These are phyloP conservation scores for Penicillium angulare DNA, from an alignment of 495 filamentous ascomycete genomes.

Conservation along the genomic window DNA sequence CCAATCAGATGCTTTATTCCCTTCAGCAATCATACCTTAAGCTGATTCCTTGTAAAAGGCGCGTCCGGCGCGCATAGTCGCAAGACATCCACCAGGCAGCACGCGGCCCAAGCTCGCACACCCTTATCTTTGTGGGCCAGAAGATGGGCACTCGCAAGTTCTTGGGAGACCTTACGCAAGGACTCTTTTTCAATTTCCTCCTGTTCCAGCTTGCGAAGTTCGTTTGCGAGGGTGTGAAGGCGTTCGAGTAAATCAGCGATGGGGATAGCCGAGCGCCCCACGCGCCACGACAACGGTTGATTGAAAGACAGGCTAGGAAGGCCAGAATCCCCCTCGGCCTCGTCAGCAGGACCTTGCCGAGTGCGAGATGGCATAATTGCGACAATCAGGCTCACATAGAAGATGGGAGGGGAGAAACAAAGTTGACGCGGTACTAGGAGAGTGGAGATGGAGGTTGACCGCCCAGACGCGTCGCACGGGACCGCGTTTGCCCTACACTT, in stretches of 20 bases:
- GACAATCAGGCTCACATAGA: conserved; percentile 24
- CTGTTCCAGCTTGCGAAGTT: conserved; percentile 84
- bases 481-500: conserved; percentile 25
- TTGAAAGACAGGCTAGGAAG: conserved; percentile 62
- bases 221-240: conserved; percentile 75
- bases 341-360: conserved; percentile 41
- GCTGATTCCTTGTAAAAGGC: conserved; percentile 83
- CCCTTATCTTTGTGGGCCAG: conserved; percentile 89
- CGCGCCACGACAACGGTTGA: conserved; percentile 86
- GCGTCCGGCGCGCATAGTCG: conserved; percentile 93
- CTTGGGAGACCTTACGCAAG: conserved; percentile 79
- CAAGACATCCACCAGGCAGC: conserved; percentile 92
- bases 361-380: conserved; percentile 51
- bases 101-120: conserved; percentile 82
- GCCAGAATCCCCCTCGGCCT: conserved; percentile 36
- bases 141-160: conserved; percentile 79
- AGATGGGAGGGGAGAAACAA: conserved; percentile 15
- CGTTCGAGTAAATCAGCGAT: conserved; percentile 78
- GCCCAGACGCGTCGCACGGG: conserved; percentile 31
- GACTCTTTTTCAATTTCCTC: conserved; percentile 80
- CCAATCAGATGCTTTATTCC: background rate
- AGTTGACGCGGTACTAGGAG: conserved; percentile 20
- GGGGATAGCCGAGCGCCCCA: conserved; percentile 78
- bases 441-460: conserved; percentile 24
- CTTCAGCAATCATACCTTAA: conserved; percentile 64